Conservation (phyloP, 1,284 basidiomycete genomes). For the Schizopora paradoxa region DNA sequence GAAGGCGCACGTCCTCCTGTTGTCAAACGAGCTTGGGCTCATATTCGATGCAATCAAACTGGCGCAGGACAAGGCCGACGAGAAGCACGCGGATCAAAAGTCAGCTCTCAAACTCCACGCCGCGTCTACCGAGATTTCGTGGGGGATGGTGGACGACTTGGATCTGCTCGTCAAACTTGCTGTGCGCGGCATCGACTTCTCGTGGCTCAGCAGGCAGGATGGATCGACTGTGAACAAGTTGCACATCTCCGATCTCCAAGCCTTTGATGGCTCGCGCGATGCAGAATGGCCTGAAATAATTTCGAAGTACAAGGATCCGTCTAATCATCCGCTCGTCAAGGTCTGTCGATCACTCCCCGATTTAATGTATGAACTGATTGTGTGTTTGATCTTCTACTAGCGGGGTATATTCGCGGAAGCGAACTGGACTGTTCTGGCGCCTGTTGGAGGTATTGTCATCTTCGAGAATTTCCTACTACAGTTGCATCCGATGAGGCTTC, state of each 20-base stretch:
- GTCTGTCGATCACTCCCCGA: conserved; percentile 33
- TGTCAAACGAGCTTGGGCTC: conserved; percentile 79
- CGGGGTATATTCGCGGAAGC: conserved; percentile 63
- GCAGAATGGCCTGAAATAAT: conserved; percentile 89
- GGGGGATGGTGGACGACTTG: conserved; percentile 85
- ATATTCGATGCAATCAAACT: conserved; percentile 88
- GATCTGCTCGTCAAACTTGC: conserved; percentile 85
- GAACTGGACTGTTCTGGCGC: conserved; percentile 78
- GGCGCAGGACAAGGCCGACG: conserved; percentile 72
- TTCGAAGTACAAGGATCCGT: conserved; percentile 61
- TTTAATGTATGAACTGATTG: not conserved
- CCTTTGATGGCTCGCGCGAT: conserved; percentile 83
- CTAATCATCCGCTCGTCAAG: conserved; percentile 63
- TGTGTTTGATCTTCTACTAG: conserved; percentile 31
- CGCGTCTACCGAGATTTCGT: conserved; percentile 84
- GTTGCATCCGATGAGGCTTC: conserved; percentile 84
- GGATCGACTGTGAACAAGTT: conserved; percentile 83
- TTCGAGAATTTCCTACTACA: conserved; percentile 81
- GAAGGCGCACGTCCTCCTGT: conserved; percentile 69
- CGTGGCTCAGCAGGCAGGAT: conserved; percentile 86
- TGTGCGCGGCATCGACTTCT: conserved; percentile 74
- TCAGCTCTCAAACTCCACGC: conserved; percentile 81
- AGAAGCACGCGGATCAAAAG: conserved; percentile 62
- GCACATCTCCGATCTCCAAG: conserved; percentile 73
- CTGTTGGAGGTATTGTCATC: conserved; percentile 92